Evolutionary conservation across 2,329 filamentous ascomycete genomes (phyloP).

Genomic region (Aspergillus awamori): DNA sequence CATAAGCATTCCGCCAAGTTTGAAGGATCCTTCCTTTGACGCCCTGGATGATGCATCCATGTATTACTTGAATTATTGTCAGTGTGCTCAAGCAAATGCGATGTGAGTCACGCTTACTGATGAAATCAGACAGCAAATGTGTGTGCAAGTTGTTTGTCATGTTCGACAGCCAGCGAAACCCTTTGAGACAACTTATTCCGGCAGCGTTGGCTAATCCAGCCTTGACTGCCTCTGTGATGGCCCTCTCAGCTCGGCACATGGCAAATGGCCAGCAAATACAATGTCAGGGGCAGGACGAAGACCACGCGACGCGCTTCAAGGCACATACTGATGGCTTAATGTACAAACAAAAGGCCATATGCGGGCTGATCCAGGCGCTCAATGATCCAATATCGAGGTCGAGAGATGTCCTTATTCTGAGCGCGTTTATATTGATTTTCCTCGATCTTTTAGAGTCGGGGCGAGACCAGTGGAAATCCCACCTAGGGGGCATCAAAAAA

Average conservation of each 20-base stretch:
- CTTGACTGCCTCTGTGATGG: conserved; percentile 32
- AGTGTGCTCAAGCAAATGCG: conserved; percentile 5
- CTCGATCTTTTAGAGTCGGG: conserved; percentile 25
- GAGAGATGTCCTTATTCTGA: conserved; percentile 18
- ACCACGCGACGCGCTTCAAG: conserved; percentile 23
- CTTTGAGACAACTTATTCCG: conserved; percentile 35
- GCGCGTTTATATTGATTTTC: conserved; percentile 23
- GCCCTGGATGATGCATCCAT: conserved; percentile 25
- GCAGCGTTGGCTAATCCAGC: conserved; percentile 29
- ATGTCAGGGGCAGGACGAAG: no score
- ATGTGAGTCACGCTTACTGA: not conserved
- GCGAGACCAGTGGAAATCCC: conserved; percentile 21
- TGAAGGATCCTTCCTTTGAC: conserved; percentile 22
- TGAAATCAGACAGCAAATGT: conserved; percentile 29
- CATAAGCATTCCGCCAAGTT: not conserved
- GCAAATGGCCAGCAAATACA: conserved; percentile 24
- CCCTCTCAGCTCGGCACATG: conserved; percentile 37
- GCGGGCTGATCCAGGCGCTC: conserved; percentile 17
- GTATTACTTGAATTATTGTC: conserved; percentile 40
- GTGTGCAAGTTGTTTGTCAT: conserved; percentile 37
- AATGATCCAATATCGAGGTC: not conserved
- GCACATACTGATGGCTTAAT: conserved; percentile 23
- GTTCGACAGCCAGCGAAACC: conserved; percentile 39
- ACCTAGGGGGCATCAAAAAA: conserved; percentile 17
- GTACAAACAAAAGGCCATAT: conserved; percentile 28